phyloP scores from a whole-genome alignment of 805 yeast species.

The Metschnikowia noctiluminum region DNA sequence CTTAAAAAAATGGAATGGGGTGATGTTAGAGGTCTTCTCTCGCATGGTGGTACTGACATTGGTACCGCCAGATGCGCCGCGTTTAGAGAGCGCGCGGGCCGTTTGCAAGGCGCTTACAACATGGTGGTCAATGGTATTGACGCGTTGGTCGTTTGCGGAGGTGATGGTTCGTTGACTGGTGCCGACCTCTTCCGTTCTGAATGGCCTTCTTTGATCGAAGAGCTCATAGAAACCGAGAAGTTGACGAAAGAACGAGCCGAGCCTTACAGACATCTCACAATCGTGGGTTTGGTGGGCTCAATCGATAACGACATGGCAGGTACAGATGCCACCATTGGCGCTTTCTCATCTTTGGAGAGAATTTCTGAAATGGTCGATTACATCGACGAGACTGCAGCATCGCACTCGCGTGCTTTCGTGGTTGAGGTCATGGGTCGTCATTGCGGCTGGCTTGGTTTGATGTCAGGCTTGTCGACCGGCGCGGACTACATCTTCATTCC shows the following conservation, averaged over 20 bases:
- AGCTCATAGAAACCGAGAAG: constrained; percentile 54
- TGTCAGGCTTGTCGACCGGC: constrained; percentile 96
- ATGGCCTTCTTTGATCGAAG: constrained; percentile 86
- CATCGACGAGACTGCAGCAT: constrained; percentile 95
- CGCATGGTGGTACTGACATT: constrained; percentile 91
- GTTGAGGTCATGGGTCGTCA: constrained; percentile 99
- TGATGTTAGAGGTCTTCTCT: constrained; percentile 90
- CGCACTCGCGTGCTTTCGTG: constrained; percentile 96
- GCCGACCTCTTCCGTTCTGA: constrained; percentile 92
- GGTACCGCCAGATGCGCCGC: constrained; percentile 94
- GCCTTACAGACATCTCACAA: constrained; percentile 70
- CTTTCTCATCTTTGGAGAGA: constrained; percentile 87
- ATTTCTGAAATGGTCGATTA: constrained; percentile 93
- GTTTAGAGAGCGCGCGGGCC: constrained; percentile 82
- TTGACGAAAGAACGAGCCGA: constrained; percentile 57
- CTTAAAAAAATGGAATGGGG: constrained; percentile 84
- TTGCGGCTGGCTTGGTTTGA: constrained; percentile 97
- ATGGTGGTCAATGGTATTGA: constrained; percentile 87
- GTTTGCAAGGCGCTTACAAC: constrained; percentile 79
- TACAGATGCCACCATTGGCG: constrained; percentile 96
- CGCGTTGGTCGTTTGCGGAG: constrained; percentile 94
- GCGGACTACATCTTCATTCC: constrained; percentile 95
- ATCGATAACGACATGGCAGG: constrained; percentile 98
- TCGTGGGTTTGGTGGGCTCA: constrained; percentile 93
- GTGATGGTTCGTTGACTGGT: constrained; percentile 97